These are phyloP conservation scores for Solanum sparsipilum DNA, from an alignment of 257 asterid genomes.

Conservation along the genomic window DNA sequence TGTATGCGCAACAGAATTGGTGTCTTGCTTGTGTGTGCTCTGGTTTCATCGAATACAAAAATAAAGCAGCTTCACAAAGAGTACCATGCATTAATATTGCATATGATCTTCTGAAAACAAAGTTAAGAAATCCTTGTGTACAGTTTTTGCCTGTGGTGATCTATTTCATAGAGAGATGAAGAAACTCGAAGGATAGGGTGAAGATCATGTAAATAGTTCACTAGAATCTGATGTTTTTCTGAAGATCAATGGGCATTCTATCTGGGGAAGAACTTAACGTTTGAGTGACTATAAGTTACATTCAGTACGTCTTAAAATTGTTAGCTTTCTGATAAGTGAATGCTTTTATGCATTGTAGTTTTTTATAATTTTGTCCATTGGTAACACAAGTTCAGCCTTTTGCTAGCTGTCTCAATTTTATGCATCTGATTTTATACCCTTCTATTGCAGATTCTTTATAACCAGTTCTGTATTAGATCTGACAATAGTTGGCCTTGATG, in stretches of 20 bases:
- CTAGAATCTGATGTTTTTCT: not conserved
- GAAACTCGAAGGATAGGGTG: not conserved
- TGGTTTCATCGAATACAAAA: not conserved
- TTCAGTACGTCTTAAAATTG: not conserved
- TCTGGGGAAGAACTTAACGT: not conserved
- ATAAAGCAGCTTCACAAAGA: not conserved
- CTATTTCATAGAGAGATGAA: not conserved
- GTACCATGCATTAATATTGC: not conserved
- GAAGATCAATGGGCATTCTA: not conserved
- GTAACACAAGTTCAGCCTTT: not conserved
- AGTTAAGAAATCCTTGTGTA: not conserved
- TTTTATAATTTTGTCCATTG: not conserved
- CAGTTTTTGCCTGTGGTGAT: not conserved
- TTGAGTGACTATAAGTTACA: not conserved
- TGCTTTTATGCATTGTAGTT: not conserved
- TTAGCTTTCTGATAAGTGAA: not conserved
- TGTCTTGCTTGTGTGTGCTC: not conserved
- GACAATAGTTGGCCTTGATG: conserved; percentile 87
- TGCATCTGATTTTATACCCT: not conserved
- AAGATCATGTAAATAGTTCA: not conserved
- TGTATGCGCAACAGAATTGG: not conserved
- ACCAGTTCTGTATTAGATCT: conserved; percentile 96
- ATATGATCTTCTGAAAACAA: not conserved
- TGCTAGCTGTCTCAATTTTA: not conserved
- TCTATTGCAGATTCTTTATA: conserved; percentile 70